phyloP scores from a whole-genome alignment of 495 filamentous ascomycete genomes.

The Penicillium coprophilum region DNA sequence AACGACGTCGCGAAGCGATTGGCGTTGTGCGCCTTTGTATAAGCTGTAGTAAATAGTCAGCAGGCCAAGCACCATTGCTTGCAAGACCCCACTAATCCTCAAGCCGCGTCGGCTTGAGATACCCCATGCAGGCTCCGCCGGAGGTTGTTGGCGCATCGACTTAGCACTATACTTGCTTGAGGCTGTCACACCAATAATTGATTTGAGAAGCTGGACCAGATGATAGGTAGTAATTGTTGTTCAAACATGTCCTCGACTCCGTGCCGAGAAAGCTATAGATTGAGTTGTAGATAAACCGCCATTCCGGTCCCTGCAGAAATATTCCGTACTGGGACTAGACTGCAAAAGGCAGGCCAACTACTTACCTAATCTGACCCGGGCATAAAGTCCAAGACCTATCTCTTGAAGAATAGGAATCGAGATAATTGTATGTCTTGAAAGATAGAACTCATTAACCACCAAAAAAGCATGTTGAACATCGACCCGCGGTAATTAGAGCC shows the following conservation, averaged over 20 bases:
- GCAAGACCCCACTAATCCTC: neutral
- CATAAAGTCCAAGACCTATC: too few species aligned
- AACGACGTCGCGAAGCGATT: neutral
- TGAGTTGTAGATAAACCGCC: neutral
- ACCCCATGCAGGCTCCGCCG: neutral
- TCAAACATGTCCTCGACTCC: neutral
- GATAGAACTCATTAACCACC: too few species aligned
- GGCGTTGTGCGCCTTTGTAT: neutral
- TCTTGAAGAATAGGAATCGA: too few species aligned
- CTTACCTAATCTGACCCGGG: too few species aligned
- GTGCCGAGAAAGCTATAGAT: neutral
- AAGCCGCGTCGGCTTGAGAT: neutral
- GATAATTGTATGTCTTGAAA: too few species aligned
- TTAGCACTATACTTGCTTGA: neutral
- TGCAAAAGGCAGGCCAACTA: too few species aligned
- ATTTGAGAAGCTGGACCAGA: neutral
- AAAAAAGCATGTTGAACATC: too few species aligned
- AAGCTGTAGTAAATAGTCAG: neutral
- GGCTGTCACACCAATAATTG: neutral
- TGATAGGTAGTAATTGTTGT: neutral
- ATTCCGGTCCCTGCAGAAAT: neutral
- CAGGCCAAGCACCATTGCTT: neutral
- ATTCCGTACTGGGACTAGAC: too few species aligned
- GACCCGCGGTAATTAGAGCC: too few species aligned
- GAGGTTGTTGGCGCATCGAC: neutral